Percentiles rank a stretch among this genome's conserved stretches.
Evolutionary conservation across 2,329 filamentous ascomycete genomes (phyloP).

Genomic region (Tolypocladium tropicale): DNA sequence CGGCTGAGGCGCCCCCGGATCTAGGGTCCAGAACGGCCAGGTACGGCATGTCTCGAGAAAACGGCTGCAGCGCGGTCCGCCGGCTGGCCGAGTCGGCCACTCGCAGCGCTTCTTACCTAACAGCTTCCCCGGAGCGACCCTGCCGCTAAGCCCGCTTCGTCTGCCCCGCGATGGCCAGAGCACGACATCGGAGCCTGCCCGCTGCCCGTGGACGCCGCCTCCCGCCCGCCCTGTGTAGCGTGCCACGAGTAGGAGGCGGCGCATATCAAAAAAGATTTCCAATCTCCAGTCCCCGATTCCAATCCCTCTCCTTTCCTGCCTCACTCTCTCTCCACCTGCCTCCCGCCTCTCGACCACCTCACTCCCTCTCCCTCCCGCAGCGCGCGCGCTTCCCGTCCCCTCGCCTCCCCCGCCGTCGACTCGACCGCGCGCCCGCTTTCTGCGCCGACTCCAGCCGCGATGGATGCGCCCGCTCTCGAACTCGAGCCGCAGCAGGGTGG

Average conservation of each 20-base stretch:
- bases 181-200: constrained; percentile 11
- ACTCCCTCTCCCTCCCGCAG: not conserved
- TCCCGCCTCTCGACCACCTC: no score
- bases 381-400: not conserved
- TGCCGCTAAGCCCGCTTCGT: not conserved
- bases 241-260: not conserved
- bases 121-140: not conserved
- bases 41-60: no score
- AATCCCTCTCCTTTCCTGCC: not conserved
- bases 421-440: not conserved
- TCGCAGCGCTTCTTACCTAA: not conserved
- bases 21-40: no score
- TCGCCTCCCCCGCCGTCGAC: not conserved
- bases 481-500: constrained; percentile 23
- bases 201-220: not conserved
- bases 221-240: no score
- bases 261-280: not conserved
- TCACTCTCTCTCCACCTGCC: not conserved
- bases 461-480: constrained; percentile 26
- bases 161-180: constrained; percentile 1
- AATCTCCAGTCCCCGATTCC: no score
- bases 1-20: no score
- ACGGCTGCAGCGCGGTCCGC: not conserved
- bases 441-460: constrained; percentile 11
- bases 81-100: not conserved